A percentile compares a stretch with the other conserved stretches of the same genome.
Evolutionary conservation across 495 filamentous ascomycete genomes (phyloP).

Genomic region (Talaromyces proteolyticus): DNA sequence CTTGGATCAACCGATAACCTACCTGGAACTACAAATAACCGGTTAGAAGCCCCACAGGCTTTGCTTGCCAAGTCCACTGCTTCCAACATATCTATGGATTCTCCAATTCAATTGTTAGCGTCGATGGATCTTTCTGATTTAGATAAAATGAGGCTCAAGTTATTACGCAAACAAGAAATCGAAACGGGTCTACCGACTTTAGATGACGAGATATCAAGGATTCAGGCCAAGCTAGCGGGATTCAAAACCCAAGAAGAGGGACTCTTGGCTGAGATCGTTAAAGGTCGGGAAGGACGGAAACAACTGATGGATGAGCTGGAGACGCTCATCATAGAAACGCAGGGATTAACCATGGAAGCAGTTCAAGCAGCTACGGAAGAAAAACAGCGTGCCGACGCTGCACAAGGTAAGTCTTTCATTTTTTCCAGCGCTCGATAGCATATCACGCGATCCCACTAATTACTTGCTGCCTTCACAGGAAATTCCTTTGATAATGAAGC

Average conservation of each 20-base stretch:
- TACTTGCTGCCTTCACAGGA: not conserved
- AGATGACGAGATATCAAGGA: slow-evolving; percentile 46
- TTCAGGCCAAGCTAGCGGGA: slow-evolving; percentile 42
- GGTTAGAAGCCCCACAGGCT: not conserved
- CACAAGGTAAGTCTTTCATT: slow-evolving; percentile 19
- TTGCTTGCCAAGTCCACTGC: not conserved
- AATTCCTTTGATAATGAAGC: not conserved
- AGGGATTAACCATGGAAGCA: slow-evolving; percentile 32
- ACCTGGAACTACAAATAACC: slow-evolving; percentile 3
- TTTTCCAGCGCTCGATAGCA: not conserved
- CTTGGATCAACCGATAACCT: slow-evolving; percentile 11
- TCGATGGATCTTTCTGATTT: slow-evolving; percentile 15
- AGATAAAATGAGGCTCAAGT: slow-evolving; percentile 21
- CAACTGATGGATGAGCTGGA: slow-evolving; percentile 52
- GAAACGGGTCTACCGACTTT: slow-evolving; percentile 50
- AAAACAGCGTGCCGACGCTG: slow-evolving; percentile 16
- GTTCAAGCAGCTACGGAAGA: slow-evolving; percentile 32
- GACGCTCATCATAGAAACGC: slow-evolving; percentile 39
- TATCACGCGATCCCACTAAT: not conserved
- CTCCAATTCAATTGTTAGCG: slow-evolving; percentile 9
- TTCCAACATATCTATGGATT: not conserved
- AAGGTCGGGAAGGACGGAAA: slow-evolving; percentile 25
- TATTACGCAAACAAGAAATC: slow-evolving; percentile 47
- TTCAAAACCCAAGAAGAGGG: slow-evolving; percentile 51
- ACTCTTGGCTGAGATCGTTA: slow-evolving; percentile 53